Conservation (phyloP, 2,329 filamentous ascomycete species). For the Fusarium kyushuense region DNA sequence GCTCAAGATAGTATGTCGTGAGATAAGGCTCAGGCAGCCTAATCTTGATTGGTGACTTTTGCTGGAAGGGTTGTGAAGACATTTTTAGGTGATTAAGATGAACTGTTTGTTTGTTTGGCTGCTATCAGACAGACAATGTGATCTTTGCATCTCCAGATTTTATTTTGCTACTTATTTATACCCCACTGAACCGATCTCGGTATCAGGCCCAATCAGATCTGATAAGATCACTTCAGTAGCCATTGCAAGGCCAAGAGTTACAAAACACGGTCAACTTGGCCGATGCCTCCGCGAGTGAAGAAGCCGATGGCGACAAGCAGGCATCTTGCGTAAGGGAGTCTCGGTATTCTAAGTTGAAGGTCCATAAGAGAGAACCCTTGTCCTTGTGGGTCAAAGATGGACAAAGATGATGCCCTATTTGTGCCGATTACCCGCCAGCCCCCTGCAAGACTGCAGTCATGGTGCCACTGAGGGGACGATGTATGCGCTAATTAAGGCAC, state of each 20-base stretch:
- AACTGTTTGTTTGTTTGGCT: slow-evolving; percentile 10
- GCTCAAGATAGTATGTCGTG: slow-evolving; percentile 45
- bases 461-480: slow-evolving; percentile 10
- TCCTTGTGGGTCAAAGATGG: background rate
- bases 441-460: slow-evolving; percentile 9
- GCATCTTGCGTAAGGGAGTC: slow-evolving; percentile 22
- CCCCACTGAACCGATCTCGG: slow-evolving; percentile 25
- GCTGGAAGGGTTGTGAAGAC: slow-evolving; percentile 40
- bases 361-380: too few relatives aligned
- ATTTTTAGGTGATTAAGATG: slow-evolving; percentile 22
- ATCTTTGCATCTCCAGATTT: slow-evolving; percentile 37
- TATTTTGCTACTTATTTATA: slow-evolving; percentile 36
- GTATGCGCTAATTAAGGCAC: slow-evolving; percentile 11
- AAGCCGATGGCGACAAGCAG: background rate
- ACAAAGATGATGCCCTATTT: slow-evolving; percentile 6
- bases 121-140: background rate
- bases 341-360: slow-evolving; percentile 24
- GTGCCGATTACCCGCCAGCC: slow-evolving; percentile 34
- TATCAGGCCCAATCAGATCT: slow-evolving; percentile 35
- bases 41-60: slow-evolving; percentile 59
- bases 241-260: background rate
- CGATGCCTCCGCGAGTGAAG: slow-evolving; percentile 17
- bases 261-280: slow-evolving; percentile 2
- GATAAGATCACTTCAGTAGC: slow-evolving; percentile 19
- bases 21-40: slow-evolving; percentile 43